phyloP scores from a whole-genome alignment of 192 early-diverging fungal species.

The Coemansia furcata region DNA sequence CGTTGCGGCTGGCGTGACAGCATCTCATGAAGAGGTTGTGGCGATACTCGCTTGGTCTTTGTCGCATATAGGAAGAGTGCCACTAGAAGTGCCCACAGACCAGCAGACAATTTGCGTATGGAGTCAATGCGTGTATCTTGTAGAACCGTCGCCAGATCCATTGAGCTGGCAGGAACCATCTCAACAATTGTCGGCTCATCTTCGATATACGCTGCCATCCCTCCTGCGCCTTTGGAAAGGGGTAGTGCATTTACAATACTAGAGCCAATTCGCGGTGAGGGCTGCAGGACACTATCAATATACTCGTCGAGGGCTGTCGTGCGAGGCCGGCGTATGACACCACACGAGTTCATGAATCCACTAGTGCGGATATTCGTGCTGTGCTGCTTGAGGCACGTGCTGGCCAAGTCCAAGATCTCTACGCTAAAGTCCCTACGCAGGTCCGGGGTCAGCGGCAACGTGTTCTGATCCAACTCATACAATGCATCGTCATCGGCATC shows the following conservation, averaged over 20 bases:
- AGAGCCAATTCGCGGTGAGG: neutral
- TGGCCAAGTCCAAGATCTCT: conserved; percentile 48
- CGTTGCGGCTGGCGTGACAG: neutral
- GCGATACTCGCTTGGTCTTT: conserved; percentile 12
- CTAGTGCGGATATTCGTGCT: conserved; percentile 37
- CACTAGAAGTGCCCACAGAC: conserved; percentile 31
- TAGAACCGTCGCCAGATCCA: conserved; percentile 17
- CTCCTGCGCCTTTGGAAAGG: neutral
- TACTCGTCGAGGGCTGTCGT: conserved; percentile 47
- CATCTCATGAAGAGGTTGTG: neutral
- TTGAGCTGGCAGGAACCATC: conserved; percentile 1
- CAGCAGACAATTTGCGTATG: conserved; percentile 25
- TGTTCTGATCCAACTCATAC: conserved; percentile 23
- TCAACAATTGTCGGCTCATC: conserved; percentile 24
- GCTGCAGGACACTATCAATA: conserved; percentile 9
- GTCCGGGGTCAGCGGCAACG: conserved; percentile 30
- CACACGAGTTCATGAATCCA: conserved; percentile 27
- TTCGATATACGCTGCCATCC: conserved; percentile 31
- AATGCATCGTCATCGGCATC: conserved; percentile 20
- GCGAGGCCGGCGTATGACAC: conserved; percentile 35
- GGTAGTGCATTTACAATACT: neutral
- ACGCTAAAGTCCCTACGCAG: conserved; percentile 44
- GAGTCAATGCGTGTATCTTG: conserved; percentile 34
- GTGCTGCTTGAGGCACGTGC: conserved; percentile 48
- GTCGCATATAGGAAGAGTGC: conserved; percentile 26